phyloP scores from a whole-genome alignment of 2,329 filamentous ascomycete genomes.

The Cryphonectria nitschkei region DNA sequence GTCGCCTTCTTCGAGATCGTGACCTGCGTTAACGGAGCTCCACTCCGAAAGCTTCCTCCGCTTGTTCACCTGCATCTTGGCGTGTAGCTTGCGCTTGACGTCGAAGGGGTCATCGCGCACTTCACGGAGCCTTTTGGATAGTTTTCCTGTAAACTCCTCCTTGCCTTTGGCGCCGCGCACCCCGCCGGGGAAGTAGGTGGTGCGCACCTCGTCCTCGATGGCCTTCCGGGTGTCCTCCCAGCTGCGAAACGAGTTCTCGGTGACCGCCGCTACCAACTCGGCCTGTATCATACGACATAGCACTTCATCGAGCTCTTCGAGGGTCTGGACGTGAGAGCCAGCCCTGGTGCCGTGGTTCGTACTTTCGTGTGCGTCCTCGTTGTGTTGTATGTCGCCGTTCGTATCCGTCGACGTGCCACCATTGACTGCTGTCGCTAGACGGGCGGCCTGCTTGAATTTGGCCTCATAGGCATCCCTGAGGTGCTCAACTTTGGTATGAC shows the following conservation, averaged over 20 bases:
- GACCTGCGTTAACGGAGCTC: slow-evolving; percentile 41
- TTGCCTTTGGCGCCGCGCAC: slow-evolving; percentile 69
- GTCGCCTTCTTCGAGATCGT: slow-evolving; percentile 43
- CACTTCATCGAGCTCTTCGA: slow-evolving; percentile 53
- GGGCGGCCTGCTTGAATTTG: slow-evolving; percentile 37
- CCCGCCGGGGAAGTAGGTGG: slow-evolving; percentile 54
- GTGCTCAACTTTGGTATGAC: slow-evolving; percentile 74
- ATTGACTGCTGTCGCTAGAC: slow-evolving; percentile 16
- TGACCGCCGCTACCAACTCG: slow-evolving; percentile 70
- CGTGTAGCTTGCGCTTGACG: slow-evolving; percentile 57
- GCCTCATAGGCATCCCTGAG: slow-evolving; percentile 65
- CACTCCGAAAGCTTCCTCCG: slow-evolving; percentile 27
- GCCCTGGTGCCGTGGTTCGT: slow-evolving; percentile 36
- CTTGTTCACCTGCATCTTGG: slow-evolving; percentile 25
- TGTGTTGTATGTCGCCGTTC: slow-evolving; percentile 38
- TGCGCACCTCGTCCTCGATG: slow-evolving; percentile 65
- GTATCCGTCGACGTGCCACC: slow-evolving; percentile 3
- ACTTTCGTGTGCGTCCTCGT: slow-evolving; percentile 40
- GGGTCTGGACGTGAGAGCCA: slow-evolving; percentile 46
- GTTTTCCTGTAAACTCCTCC: slow-evolving; percentile 60
- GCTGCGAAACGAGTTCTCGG: slow-evolving; percentile 59
- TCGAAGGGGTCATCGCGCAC: slow-evolving; percentile 56
- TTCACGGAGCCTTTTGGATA: slow-evolving; percentile 57
- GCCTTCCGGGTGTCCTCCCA: slow-evolving; percentile 63
- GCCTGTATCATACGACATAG: slow-evolving; percentile 61